Evolutionary conservation across 1,139 yeast genomes (phyloP).

Genomic region (Taphrina deformans): DNA sequence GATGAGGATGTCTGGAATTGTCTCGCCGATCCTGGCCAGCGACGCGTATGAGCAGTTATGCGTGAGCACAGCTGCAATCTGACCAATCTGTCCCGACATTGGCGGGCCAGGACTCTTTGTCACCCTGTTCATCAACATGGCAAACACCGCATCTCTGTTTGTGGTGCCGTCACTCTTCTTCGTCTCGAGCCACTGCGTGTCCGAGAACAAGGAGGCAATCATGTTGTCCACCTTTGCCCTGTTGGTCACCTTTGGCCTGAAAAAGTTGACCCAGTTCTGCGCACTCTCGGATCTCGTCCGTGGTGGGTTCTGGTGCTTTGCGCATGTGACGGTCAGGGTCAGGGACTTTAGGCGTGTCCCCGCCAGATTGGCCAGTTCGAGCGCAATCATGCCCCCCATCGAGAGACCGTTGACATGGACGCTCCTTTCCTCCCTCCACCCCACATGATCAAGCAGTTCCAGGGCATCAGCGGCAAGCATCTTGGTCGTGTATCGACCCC

Average conservation of each 20-base stretch:
- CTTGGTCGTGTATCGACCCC: slow-evolving; percentile 29
- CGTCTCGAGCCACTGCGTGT: slow-evolving; percentile 19
- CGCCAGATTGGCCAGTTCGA: slow-evolving; percentile 19
- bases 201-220: slow-evolving; percentile 7
- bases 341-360: slow-evolving; percentile 21
- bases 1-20: slow-evolving; percentile 25
- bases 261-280: slow-evolving; percentile 20
- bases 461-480: slow-evolving; percentile 26
- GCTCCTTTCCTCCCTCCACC: slow-evolving; percentile 22
- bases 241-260: slow-evolving; percentile 18
- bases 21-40: slow-evolving; percentile 16
- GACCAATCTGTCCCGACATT: slow-evolving; percentile 14
- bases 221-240: slow-evolving; percentile 3
- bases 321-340: slow-evolving; percentile 27
- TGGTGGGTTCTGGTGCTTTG: slow-evolving; percentile 32
- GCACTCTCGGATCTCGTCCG: slow-evolving; percentile 25
- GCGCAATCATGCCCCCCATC: slow-evolving; percentile 33
- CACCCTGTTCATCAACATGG: slow-evolving; percentile 16
- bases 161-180: not conserved
- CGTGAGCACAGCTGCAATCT: slow-evolving; percentile 25
- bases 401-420: slow-evolving; percentile 28
- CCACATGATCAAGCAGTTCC: slow-evolving; percentile 28
- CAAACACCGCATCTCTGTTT: slow-evolving; percentile 12
- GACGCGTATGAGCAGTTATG: slow-evolving; percentile 19
- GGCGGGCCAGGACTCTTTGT: slow-evolving; percentile 2